Percentiles rank a stretch among this genome's conserved stretches.
Evolutionary conservation across 2,329 filamentous ascomycete genomes (phyloP).

Genomic region (Dichotomopilus funicola): DNA sequence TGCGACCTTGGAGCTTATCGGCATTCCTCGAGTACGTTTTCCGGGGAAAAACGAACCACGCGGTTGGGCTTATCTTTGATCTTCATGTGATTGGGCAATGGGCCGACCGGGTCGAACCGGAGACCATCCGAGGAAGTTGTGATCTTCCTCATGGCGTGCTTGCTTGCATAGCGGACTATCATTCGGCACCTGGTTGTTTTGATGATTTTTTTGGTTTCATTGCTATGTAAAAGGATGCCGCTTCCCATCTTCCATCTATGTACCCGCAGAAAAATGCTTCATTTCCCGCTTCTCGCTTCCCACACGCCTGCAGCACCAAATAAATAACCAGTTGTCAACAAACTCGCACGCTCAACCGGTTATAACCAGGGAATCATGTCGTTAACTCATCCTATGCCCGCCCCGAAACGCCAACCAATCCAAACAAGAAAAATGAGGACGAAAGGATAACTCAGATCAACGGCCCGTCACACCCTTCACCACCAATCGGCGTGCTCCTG

Average conservation of each 20-base stretch:
- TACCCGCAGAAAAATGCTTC: neutral
- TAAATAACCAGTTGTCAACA: conserved; percentile 1
- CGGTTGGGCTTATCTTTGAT: conserved; percentile 1
- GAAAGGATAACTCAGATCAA: neutral
- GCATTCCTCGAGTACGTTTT: neutral
- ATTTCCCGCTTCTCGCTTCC: neutral
- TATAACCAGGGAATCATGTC: conserved; percentile 14
- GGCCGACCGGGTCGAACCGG: neutral
- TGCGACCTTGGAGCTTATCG: neutral
- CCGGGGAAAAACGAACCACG: no score
- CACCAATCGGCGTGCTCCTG: conserved; percentile 96
- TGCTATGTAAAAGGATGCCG: neutral
- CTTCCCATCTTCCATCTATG: conserved; percentile 2
- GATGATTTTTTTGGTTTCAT: neutral
- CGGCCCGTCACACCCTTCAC: conserved; percentile 24
- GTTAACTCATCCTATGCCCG: conserved; percentile 10
- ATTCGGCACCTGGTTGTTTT: neutral
- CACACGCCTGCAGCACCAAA: conserved; percentile 1
- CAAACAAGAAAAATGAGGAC: neutral
- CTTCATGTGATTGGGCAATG: conserved; percentile 1
- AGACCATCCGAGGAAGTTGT: no score
- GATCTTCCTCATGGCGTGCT: neutral
- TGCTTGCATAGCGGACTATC: neutral
- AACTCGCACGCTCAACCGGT: neutral
- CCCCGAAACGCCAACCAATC: conserved; percentile 9